Percentiles rank a stretch among this genome's conserved stretches.
These are phyloP conservation scores for Raffaelea deltoideospora DNA, from an alignment of 2,329 filamentous ascomycete species.

Conservation along the genomic window DNA sequence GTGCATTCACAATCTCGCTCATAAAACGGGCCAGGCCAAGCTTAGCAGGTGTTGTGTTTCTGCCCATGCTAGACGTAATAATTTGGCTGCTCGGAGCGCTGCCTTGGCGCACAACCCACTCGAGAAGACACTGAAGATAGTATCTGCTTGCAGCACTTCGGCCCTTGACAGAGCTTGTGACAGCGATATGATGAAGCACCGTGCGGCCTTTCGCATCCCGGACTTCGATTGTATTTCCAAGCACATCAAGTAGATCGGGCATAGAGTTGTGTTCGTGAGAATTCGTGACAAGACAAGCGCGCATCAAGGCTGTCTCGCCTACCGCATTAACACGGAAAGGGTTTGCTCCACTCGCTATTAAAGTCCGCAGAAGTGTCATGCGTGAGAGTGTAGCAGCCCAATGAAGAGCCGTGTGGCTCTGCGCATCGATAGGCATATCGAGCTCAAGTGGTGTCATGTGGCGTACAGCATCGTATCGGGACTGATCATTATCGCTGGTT, in stretches of 20 bases:
- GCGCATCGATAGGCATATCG: constrained; percentile 82
- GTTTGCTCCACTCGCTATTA: constrained; percentile 74
- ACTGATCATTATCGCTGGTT: constrained; percentile 48
- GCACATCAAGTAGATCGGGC: constrained; percentile 73
- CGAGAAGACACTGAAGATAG: constrained; percentile 84
- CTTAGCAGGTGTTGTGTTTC: constrained; percentile 30
- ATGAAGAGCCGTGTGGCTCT: constrained; percentile 79
- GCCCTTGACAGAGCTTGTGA: constrained; percentile 90
- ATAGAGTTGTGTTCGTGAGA: constrained; percentile 86
- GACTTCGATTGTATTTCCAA: constrained; percentile 81
- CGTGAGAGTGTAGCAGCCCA: constrained; percentile 92
- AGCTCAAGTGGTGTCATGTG: constrained; percentile 66
- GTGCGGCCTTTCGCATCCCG: constrained; percentile 81
- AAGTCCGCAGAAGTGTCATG: constrained; percentile 62
- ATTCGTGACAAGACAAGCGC: constrained; percentile 84
- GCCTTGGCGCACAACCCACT: constrained; percentile 84
- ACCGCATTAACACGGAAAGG: constrained; percentile 77
- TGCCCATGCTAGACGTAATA: constrained; percentile 8
- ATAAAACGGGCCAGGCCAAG: constrained; percentile 90
- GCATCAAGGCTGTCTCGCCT: constrained; percentile 85
- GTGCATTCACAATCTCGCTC: constrained; percentile 90
- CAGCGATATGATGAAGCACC: constrained; percentile 88
- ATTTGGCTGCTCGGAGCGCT: constrained; percentile 25
- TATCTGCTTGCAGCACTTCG: constrained; percentile 84
- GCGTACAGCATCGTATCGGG: constrained; percentile 61